Conservation (phyloP, 176 grass and related monocot genomes). For the Carex myosuroides region DNA sequence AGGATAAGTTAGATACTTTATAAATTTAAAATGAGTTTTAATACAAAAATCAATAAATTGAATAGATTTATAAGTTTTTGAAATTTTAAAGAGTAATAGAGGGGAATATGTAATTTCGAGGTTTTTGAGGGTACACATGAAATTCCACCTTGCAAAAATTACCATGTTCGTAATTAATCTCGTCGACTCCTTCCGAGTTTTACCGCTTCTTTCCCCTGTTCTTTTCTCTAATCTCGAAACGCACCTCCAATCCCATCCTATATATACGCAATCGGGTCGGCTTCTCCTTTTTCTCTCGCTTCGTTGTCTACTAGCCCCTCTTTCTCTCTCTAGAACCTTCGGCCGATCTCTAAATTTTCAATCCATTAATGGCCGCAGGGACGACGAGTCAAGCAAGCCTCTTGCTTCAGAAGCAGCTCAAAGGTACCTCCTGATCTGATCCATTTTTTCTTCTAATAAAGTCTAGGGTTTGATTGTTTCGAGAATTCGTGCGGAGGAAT, state of each 20-base stretch:
- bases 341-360: slow-evolving; percentile 38
- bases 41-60: no score
- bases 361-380: slow-evolving; percentile 48
- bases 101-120: no score
- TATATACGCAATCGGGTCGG: slow-evolving; percentile 46
- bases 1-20: no score
- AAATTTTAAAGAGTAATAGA: no score
- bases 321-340: slow-evolving; percentile 35
- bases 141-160: background rate
- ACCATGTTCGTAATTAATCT: background rate
- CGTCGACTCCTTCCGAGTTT: background rate
- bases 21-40: no score
- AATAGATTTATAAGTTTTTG: no score
- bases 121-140: no score
- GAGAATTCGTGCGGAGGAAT: background rate
- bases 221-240: slow-evolving; percentile 16
- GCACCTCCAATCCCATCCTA: slow-evolving; percentile 28
- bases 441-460: background rate
- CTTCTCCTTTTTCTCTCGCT: slow-evolving; percentile 16
- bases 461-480: slow-evolving; percentile 5
- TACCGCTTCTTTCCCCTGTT: background rate
- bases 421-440: slow-evolving; percentile 54
- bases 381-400: slow-evolving; percentile 67
- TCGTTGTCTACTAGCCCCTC: background rate
- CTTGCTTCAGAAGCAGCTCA: slow-evolving; percentile 80